Evolutionary conservation across 371 early-diverging fungal genomes (phyloP).

Genomic region (Mortierella sp.): DNA sequence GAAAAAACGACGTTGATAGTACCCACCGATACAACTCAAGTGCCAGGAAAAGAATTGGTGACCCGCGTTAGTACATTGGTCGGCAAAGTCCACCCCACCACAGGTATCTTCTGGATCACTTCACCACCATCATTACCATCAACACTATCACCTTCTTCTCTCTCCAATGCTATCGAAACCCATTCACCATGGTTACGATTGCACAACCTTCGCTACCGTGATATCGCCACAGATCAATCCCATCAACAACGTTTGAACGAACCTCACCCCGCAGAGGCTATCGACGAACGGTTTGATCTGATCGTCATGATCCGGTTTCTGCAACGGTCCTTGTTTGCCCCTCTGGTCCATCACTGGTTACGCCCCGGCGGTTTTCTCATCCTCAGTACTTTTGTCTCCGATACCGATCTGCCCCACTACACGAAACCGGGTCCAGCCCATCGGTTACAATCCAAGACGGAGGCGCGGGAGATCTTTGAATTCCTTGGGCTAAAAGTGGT

Average conservation of each 20-base stretch:
- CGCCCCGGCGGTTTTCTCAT: conserved; percentile 21
- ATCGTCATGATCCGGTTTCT: conserved; percentile 29
- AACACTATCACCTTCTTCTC: background rate
- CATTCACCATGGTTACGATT: background rate
- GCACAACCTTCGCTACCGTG: background rate
- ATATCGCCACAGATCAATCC: background rate
- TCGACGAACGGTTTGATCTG: conserved; percentile 18
- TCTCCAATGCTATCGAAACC: background rate
- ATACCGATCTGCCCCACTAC: conserved; percentile 16
- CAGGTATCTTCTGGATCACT: conserved; percentile 14
- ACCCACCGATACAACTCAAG: too few relatives aligned
- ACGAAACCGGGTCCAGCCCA: conserved; percentile 29
- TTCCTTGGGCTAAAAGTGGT: conserved; percentile 11
- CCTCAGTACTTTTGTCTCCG: conserved; percentile 21
- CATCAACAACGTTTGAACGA: background rate
- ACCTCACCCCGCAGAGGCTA: background rate
- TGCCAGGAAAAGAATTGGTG: background rate
- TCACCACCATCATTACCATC: background rate
- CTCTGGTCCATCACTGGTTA: conserved; percentile 21
- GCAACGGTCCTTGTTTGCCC: conserved; percentile 8
- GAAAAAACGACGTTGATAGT: too few relatives aligned
- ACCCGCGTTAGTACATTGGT: conserved; percentile 10
- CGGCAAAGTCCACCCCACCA: conserved; percentile 14
- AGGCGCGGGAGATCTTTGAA: conserved; percentile 12
- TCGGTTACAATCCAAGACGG: conserved; percentile 16